Base-by-base conservation (phyloP, 1,139 yeast genomes). In the Suhomyces maxii region DNA sequence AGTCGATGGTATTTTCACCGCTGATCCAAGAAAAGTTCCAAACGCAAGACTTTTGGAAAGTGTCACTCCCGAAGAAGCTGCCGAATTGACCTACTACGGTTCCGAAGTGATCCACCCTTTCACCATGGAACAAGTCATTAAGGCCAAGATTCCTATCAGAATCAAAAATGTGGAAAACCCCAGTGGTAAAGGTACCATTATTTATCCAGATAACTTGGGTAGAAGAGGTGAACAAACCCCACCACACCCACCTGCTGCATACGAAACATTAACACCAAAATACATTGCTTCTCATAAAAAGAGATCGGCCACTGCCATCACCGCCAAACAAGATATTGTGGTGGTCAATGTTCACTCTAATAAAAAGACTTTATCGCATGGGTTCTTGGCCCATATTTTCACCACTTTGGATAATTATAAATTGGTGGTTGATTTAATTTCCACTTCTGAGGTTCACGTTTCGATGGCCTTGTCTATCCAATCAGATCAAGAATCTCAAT, bases 31-130 rank as follows among this genome's bases (percentile, higher is more conserved):
- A 52, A 93, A 93, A 60, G 99, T 93, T 26, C 87, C 95, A 25
- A 83, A 82, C 48, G 99, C 99, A 4, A 78, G 97, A 57, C 72
- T 93, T 42, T 73, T 93, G 53, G 83, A 84, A 49, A 82, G 90
- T 49, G 97, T 93, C 53, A 93, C 99, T 0, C 99, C 99, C 2
- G 99, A 93, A 63, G 99, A 93, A 71, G 99, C 99, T 2, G 95
- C 98, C 0, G 99, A 93, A 69, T 80, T 93, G 67, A 93, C 99
- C 0, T 93, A 93, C 68, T 93, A 93, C 63, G 99, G 99, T 32
- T 86, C 96, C 6, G 99, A 93, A 69, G 99, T 93, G 53, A 93
- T 93, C 56, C 99, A 93, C 63, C 99, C 99, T 2, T 93, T 93
- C 73, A 93, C 99, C 33, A 93, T 93, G 99, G 98, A 93, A 69